Evolutionary conservation across 768 basidiomycete genomes (phyloP), one percentile per base, ranked within the genome.

Genomic region (Sporobolomyces roseus): DNA sequence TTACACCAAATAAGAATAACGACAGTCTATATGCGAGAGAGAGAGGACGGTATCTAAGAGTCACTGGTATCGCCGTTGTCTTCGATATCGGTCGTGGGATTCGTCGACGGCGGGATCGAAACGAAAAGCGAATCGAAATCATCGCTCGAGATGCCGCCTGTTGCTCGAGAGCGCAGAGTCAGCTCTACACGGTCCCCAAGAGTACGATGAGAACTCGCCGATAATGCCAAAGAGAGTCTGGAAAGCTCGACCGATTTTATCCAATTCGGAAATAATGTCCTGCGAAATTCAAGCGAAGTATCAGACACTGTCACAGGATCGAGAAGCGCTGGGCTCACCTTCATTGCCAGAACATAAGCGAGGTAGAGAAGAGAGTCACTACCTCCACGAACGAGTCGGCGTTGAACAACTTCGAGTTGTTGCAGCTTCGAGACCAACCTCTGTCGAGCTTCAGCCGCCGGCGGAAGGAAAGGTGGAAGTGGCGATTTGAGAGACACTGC

Each of bases 381-480:
- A 2, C 91, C 93, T 2, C 86, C 88, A 74, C 88, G 85, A 19
- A 88, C 86, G 38, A 90, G 86, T 5, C 91, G 84, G 55, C 85
- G 86, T 74, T 86, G 88, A n/a, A 96, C 91, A 14, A 94, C 85
- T n/a, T 93, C 89, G 12, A 97, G 83, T 48, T 82, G 82, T 35
- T 91, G 82, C 72, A 98, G 90, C 2, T 90, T 89, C 21, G 86
- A 84, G 14, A 96, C 92, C 78, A 99, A 80, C 12, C 86, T 84
- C 61, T 87, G 84, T 58, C 94, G 85, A 1, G 91, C 85, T 72
- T 86, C 83, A 77, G 94, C 93, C 0, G 89, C 94, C 0, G 93
- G 93, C 4, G 96, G 96, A 1, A 99, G 84, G 78, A 93, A 97
- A 0, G 96, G 92, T 0, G 96, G 93, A n/a, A 99, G 81, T 2